phyloP scores from a whole-genome alignment of 805 yeast genomes.

The Metahyphopichia silvanorum region DNA sequence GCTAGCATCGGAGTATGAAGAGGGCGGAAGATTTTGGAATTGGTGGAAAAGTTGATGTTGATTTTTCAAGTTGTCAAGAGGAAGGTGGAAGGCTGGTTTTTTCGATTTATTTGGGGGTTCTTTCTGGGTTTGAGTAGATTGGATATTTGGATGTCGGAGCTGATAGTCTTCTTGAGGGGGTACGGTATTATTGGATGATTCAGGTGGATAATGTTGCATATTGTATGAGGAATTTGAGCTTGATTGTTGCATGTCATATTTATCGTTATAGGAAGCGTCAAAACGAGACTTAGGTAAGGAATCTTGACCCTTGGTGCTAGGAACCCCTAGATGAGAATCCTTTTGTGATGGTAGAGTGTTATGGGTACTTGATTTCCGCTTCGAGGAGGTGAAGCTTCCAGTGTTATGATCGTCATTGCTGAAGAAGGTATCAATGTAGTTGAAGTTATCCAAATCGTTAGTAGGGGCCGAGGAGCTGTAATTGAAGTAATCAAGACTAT shows the following conservation, averaged over 20 bases:
- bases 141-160: too few species aligned
- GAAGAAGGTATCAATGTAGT: background rate
- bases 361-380: constrained; percentile 1
- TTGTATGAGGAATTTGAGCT: too few species aligned
- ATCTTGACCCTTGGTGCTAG: too few species aligned
- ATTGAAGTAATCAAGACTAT: constrained; percentile 1
- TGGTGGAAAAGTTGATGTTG: constrained; percentile 6
- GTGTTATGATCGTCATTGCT: background rate
- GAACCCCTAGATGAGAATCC: too few species aligned
- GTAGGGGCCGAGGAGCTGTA: constrained; percentile 1
- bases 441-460: constrained; percentile 1
- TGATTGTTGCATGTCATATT: too few species aligned
- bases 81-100: constrained; percentile 25
- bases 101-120: constrained; percentile 7
- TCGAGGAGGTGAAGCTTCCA: background rate
- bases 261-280: too few species aligned
- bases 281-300: too few species aligned
- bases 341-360: too few species aligned
- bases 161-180: too few species aligned
- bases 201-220: too few species aligned
- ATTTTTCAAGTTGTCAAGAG: constrained; percentile 19
- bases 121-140: too few species aligned
- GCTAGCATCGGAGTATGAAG: constrained; percentile 17
- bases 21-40: constrained; percentile 8
- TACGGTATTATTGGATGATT: too few species aligned